A percentile compares a stretch with the other conserved stretches of the same genome.
phyloP scores from a whole-genome alignment of 305 asterid genomes.

The Solanum aculeatissimum region DNA sequence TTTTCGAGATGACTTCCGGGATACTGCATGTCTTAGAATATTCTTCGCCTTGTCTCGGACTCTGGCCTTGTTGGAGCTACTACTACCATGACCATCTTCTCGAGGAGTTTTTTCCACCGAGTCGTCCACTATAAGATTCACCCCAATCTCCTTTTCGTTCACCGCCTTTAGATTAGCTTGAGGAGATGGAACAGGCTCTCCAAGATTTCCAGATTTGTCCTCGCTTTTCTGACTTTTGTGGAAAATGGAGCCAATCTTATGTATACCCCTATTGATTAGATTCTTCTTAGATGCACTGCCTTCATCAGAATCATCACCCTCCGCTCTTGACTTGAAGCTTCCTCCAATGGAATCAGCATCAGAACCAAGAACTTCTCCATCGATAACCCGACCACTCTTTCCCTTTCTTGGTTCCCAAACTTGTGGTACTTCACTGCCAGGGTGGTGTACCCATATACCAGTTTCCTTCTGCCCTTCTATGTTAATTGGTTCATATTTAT shows the following conservation, averaged over 20 bases:
- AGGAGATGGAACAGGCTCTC: slow-evolving; percentile 33
- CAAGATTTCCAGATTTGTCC: slow-evolving; percentile 22
- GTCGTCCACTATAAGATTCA: slow-evolving; percentile 43
- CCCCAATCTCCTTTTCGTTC: slow-evolving; percentile 33
- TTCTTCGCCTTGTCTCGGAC: neutral
- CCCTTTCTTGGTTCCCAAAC: slow-evolving; percentile 89
- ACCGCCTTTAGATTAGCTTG: slow-evolving; percentile 37
- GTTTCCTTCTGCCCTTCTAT: slow-evolving; percentile 65
- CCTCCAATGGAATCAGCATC: slow-evolving; percentile 18
- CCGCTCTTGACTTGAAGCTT: neutral
- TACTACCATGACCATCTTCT: neutral
- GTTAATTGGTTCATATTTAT: slow-evolving; percentile 62
- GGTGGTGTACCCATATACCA: slow-evolving; percentile 93
- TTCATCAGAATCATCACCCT: slow-evolving; percentile 46
- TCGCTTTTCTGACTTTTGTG: slow-evolving; percentile 33
- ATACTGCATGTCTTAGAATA: slow-evolving; percentile 1
- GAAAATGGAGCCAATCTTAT: slow-evolving; percentile 51
- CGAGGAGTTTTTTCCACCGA: neutral
- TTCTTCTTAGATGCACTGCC: slow-evolving; percentile 28
- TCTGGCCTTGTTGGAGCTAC: neutral
- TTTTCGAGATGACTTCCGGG: neutral
- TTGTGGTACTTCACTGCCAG: slow-evolving; percentile 76
- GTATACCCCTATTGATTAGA: slow-evolving; percentile 39
- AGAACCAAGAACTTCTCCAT: slow-evolving; percentile 12
- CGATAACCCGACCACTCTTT: slow-evolving; percentile 34